phyloP scores from a whole-genome alignment of 176 grass and related monocot genomes.

The Phyllostachys edulis region DNA sequence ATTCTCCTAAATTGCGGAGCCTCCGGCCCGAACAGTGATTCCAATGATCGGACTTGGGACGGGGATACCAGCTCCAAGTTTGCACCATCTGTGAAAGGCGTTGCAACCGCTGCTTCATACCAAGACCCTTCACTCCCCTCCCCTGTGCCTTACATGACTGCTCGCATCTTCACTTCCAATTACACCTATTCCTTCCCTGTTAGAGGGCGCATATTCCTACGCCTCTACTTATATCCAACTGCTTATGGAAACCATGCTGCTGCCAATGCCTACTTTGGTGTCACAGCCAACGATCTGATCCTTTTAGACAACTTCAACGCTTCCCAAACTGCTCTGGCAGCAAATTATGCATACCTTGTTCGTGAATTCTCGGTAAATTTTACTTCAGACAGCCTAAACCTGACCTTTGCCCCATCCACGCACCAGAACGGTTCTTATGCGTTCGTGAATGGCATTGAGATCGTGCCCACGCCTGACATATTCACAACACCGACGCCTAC shows the following conservation, averaged over 20 bases:
- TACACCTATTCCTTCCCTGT: conserved; percentile 74
- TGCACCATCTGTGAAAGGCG: conserved; percentile 34
- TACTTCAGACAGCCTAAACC: conserved; percentile 33
- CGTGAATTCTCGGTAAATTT: conserved; percentile 61
- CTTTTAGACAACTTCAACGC: conserved; percentile 64
- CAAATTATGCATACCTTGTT: background rate
- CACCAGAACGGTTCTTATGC: conserved; percentile 43
- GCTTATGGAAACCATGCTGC: conserved; percentile 25
- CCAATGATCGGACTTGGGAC: conserved; percentile 29
- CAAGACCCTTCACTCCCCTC: conserved; percentile 35
- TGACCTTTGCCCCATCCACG: conserved; percentile 54
- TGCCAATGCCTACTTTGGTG: conserved; percentile 46
- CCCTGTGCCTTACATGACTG: conserved; percentile 21
- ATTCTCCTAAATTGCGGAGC: conserved; percentile 58
- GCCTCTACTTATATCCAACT: conserved; percentile 71
- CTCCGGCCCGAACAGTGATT: background rate
- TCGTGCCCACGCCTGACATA: conserved; percentile 53
- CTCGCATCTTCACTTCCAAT: conserved; percentile 50
- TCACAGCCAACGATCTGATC: conserved; percentile 10
- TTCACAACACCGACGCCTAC: conserved; percentile 26
- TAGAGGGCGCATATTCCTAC: conserved; percentile 53
- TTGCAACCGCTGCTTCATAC: background rate
- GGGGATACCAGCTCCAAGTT: conserved; percentile 52
- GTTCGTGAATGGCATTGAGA: conserved; percentile 79
- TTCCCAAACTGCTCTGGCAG: conserved; percentile 24